Conservation (phyloP, 345 rosid species). For the Lumnitzera racemosa region DNA sequence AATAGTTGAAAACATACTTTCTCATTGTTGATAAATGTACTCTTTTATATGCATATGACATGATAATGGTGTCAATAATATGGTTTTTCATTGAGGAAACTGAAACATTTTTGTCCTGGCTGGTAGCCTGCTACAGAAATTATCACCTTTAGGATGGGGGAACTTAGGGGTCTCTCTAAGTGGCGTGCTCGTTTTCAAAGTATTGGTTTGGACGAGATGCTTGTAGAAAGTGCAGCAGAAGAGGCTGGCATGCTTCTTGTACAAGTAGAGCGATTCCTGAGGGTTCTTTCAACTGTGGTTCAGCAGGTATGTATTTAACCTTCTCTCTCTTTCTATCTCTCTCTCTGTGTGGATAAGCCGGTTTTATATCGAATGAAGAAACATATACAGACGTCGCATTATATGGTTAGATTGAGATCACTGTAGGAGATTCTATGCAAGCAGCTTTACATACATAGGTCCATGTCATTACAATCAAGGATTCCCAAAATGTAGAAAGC, state of each 20-base stretch:
- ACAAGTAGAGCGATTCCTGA: slow-evolving; percentile 81
- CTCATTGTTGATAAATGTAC: no score
- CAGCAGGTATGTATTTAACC: slow-evolving; percentile 53
- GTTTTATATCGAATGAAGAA: no score
- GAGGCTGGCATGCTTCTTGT: slow-evolving; percentile 67
- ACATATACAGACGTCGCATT: no score
- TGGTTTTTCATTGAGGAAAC: no score
- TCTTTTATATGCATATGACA: no score
- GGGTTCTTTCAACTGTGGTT: slow-evolving; percentile 71
- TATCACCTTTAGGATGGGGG: slow-evolving; percentile 91
- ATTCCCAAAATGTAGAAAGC: no score
- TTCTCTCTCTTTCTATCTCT: slow-evolving; percentile 1
- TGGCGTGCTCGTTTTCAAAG: slow-evolving; percentile 78
- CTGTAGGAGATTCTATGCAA: no score
- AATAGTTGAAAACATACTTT: no score
- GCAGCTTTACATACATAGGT: no score
- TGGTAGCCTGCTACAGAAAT: slow-evolving; percentile 98
- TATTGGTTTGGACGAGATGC: slow-evolving; percentile 75
- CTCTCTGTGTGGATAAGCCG: background rate
- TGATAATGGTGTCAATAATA: no score
- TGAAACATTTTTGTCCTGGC: slow-evolving; percentile 21
- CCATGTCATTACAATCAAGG: no score
- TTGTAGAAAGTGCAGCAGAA: slow-evolving; percentile 60
- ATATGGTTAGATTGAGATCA: no score
- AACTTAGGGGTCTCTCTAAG: slow-evolving; percentile 82